Base-by-base conservation (phyloP, 495 filamentous ascomycete genomes). In the Oleoguttula mirabilis region DNA sequence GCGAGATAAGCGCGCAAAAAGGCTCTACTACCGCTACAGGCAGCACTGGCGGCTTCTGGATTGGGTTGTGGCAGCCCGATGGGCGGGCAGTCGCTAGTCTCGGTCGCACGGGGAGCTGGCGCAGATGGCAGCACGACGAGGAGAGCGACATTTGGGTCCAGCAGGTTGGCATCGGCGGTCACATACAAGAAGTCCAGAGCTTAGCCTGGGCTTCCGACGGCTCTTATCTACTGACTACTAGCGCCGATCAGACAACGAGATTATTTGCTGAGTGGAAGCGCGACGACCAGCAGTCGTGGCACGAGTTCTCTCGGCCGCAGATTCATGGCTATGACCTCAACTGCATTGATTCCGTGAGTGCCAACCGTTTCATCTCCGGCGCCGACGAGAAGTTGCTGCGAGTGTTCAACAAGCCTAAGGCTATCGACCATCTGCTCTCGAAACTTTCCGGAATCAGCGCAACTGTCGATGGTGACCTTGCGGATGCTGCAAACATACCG, bases 251-350 rank as follows among this genome's bases (percentile, higher is more conserved):
- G 59, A 98, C 92, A 3, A 93, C 90, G n/a, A 72, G 90, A 24
- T 67, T 98, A 24, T 84, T 83, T 60, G 82, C 86, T n/a, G 62
- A 79, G 60, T 98, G 90, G 90, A 66, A 72, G 34, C 65, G 68
- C 8, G 66, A 62, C 4, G 60, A 55, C 3, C 44, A 50, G 31
- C 49, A 54, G 38, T 78, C 82, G 22, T 98, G 92, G 92, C 90
- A 96, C 61, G 90, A 98, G 63, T 82, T 96, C 63, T 77, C 88
- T 5, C 72, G 90, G 33, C 92, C 90, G 14, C 90, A 99, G 55
- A 96, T 96, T 42, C 90, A 99, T 65, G 90, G 90, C 25, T 99
- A 99, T 56, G 90, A 95, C 58, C 69, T 99, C 47, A 99, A 96
- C 65, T 95, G 88, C 58, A 75, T 95, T 49, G 80, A 82, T 54